A percentile compares a stretch with the other conserved stretches of the same genome.
Evolutionary conservation across 2,329 filamentous ascomycete species (phyloP).

Genomic region (Nannizzia gypsea): DNA sequence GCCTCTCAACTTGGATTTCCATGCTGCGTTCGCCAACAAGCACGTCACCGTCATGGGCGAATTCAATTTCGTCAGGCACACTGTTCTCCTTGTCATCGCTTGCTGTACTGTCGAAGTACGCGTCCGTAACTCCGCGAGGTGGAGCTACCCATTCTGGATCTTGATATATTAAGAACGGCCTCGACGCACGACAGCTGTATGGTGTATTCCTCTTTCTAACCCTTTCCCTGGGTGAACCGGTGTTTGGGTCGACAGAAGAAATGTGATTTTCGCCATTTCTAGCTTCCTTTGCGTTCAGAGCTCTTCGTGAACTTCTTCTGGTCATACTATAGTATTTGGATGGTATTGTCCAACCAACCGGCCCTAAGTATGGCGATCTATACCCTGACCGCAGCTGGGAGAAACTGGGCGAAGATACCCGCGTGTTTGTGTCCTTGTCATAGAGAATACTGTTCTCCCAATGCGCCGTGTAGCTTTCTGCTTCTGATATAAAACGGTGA

Average conservation of each 20-base stretch:
- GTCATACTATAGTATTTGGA: conserved; percentile 4
- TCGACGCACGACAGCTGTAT: background rate
- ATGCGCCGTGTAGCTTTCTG: conserved; percentile 2
- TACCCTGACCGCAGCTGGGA: conserved; percentile 1
- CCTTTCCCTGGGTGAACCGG: background rate
- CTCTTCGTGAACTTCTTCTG: background rate
- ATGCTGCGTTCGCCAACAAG: background rate
- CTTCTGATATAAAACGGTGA: background rate
- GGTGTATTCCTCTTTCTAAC: background rate
- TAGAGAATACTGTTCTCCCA: conserved; percentile 4
- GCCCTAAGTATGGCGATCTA: conserved; percentile 11
- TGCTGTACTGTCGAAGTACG: conserved; percentile 5
- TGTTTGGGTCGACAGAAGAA: background rate
- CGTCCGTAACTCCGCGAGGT: background rate
- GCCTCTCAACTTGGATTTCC: background rate
- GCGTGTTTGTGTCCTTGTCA: conserved; percentile 5
- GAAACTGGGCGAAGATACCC: background rate
- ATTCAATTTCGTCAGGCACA: background rate
- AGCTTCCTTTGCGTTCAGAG: background rate
- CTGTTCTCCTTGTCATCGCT: conserved; percentile 15
- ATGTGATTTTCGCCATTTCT: background rate
- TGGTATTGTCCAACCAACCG: conserved; percentile 13
- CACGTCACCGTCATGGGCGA: background rate
- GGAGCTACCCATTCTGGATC: conserved; percentile 11
- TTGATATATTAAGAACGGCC: conserved; percentile 15